These are phyloP conservation scores for Mycosphaerella sp. DNA, from an alignment of 2,329 filamentous ascomycete species.

Conservation along the genomic window DNA sequence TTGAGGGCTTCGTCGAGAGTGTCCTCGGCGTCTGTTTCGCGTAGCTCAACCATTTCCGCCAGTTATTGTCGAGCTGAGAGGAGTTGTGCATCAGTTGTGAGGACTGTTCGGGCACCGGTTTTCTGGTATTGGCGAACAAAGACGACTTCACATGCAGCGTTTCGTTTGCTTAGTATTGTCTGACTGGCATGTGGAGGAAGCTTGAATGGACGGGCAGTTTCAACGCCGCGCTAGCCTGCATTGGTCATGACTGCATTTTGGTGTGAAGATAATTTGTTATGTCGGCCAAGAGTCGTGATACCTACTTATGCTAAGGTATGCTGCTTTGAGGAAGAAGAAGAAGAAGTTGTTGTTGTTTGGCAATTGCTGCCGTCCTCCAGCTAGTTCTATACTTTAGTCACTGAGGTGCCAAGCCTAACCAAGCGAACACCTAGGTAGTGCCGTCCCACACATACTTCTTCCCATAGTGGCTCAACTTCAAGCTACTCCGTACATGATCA, in stretches of 20 bases:
- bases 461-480: not conserved
- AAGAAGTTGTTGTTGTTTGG: too few relatives aligned
- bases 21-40: constrained; percentile 21
- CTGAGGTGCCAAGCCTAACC: too few relatives aligned
- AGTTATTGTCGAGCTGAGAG: not conserved
- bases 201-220: not conserved
- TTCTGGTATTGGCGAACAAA: constrained; percentile 11
- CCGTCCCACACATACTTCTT: not conserved
- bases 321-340: too few relatives aligned
- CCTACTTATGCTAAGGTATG: too few relatives aligned
- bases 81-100: not conserved
- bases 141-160: constrained; percentile 16
- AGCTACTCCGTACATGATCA: too few relatives aligned
- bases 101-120: not conserved
- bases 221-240: not conserved
- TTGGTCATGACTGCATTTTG: not conserved
- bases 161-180: constrained; percentile 27
- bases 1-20: constrained; percentile 28
- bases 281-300: too few relatives aligned
- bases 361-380: too few relatives aligned
- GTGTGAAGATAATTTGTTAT: not conserved
- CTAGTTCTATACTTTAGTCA: too few relatives aligned
- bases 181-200: constrained; percentile 15
- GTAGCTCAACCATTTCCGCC: constrained; percentile 12
- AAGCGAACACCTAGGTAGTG: not conserved